A percentile compares a stretch with the other conserved stretches of the same genome.
Conservation (phyloP, 768 basidiomycete species). For the Rhodotorula taiwanensis region DNA sequence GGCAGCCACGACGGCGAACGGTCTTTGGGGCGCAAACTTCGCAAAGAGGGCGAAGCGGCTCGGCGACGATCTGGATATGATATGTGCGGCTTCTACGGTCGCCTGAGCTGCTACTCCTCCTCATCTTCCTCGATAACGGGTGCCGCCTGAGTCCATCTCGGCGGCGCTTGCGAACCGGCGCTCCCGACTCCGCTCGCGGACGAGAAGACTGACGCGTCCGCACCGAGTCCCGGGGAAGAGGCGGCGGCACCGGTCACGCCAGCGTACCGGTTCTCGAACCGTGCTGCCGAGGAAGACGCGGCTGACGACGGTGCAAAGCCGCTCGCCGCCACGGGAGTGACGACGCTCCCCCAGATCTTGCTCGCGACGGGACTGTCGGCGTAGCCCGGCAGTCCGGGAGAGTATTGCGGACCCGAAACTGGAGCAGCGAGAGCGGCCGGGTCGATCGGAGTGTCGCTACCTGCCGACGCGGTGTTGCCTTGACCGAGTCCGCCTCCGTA, state of each 20-base stretch:
- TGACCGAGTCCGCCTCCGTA: conserved; percentile 39
- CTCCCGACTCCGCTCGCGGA: neutral
- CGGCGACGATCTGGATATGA: no score
- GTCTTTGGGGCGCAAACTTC: no score
- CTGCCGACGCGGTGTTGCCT: neutral
- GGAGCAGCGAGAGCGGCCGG: no score
- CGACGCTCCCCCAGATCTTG: neutral
- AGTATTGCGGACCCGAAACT: no score
- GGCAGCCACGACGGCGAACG: no score
- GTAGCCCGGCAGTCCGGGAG: neutral
- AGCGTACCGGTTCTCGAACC: conserved; percentile 32
- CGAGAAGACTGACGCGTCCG: no score
- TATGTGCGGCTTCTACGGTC: conserved; percentile 2
- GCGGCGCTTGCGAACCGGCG: neutral
- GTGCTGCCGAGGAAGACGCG: neutral
- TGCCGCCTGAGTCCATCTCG: conserved; percentile 6
- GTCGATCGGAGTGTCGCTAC: no score
- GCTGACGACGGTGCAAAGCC: no score
- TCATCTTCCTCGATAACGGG: conserved; percentile 38
- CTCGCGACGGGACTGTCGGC: conserved; percentile 8
- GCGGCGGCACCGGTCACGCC: neutral
- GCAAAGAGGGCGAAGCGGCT: no score
- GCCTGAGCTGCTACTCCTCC: conserved; percentile 31
- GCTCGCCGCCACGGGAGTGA: no score
- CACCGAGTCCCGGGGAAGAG: neutral